A percentile compares a stretch with the other conserved stretches of the same genome.
Conservation (phyloP, 352 stramenopile species). For the Phytophthora syringae region DNA sequence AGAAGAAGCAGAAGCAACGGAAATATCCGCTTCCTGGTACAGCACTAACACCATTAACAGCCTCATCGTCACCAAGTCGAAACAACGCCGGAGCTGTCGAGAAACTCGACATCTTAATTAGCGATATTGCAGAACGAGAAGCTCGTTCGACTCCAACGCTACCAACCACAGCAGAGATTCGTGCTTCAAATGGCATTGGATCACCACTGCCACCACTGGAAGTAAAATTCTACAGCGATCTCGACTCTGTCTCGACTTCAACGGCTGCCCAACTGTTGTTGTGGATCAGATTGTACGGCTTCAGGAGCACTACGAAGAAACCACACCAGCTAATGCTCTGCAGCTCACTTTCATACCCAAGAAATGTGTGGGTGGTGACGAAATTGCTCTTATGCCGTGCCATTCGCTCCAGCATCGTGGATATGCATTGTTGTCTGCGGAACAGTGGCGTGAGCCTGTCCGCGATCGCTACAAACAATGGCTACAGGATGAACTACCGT, state of each 20-base stretch:
- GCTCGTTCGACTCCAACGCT: background rate
- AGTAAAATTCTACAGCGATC: slow-evolving; percentile 49
- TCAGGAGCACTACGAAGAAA: slow-evolving; percentile 39
- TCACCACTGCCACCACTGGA: slow-evolving; percentile 43
- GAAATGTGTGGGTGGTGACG: slow-evolving; percentile 55
- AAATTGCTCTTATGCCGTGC: slow-evolving; percentile 80
- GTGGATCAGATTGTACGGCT: slow-evolving; percentile 65
- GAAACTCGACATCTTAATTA: slow-evolving; percentile 16
- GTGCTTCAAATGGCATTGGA: background rate
- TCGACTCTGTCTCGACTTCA: slow-evolving; percentile 45
- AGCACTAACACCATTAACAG: slow-evolving; percentile 15
- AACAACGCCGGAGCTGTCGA: background rate
- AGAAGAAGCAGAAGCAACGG: slow-evolving; percentile 24
- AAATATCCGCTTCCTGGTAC: slow-evolving; percentile 19
- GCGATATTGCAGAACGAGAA: slow-evolving; percentile 13
- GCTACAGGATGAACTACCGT: slow-evolving; percentile 54
- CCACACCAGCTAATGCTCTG: slow-evolving; percentile 36
- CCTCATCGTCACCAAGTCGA: slow-evolving; percentile 11
- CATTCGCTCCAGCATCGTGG: slow-evolving; percentile 59
- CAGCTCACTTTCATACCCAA: slow-evolving; percentile 55
- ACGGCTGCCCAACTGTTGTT: slow-evolving; percentile 19
- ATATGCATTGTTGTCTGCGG: slow-evolving; percentile 31
- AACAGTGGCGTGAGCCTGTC: slow-evolving; percentile 63
- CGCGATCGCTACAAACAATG: slow-evolving; percentile 69
- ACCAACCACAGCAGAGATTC: slow-evolving; percentile 1